Evolutionary conservation across 441 rosid species (phyloP).

Genomic region (Syzygium syzygioides): DNA sequence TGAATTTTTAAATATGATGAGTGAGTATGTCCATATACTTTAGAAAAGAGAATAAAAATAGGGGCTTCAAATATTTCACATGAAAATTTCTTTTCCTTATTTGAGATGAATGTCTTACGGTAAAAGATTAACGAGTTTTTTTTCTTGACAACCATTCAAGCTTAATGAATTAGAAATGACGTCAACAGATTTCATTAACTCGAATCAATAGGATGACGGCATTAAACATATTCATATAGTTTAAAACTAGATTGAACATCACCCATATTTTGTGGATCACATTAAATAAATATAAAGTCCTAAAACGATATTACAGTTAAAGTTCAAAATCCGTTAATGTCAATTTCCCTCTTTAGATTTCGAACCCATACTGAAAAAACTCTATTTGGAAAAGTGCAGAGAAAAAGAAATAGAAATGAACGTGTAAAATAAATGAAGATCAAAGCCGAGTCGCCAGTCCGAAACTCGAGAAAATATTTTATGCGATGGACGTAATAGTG

Average conservation of each 20-base stretch:
- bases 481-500: background rate
- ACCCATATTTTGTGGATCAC: rapidly evolving
- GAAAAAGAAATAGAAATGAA: background rate
- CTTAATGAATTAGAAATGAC: background rate
- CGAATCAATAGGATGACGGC: rapidly evolving
- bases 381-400: background rate
- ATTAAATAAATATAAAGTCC: background rate
- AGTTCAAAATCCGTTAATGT: background rate
- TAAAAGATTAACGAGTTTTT: background rate
- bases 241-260: background rate
- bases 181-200: background rate
- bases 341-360: background rate
- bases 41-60: background rate
- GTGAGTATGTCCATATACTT: background rate
- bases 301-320: rapidly evolving
- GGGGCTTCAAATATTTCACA: background rate
- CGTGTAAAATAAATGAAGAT: background rate
- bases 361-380: background rate
- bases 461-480: background rate
- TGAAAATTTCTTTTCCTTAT: background rate
- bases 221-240: background rate
- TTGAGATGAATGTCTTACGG: background rate
- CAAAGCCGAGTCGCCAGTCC: background rate
- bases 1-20: background rate
- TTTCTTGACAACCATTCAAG: background rate